phyloP scores from a whole-genome alignment of 2,329 filamentous ascomycete genomes.

The Cytospora chrysosperma region DNA sequence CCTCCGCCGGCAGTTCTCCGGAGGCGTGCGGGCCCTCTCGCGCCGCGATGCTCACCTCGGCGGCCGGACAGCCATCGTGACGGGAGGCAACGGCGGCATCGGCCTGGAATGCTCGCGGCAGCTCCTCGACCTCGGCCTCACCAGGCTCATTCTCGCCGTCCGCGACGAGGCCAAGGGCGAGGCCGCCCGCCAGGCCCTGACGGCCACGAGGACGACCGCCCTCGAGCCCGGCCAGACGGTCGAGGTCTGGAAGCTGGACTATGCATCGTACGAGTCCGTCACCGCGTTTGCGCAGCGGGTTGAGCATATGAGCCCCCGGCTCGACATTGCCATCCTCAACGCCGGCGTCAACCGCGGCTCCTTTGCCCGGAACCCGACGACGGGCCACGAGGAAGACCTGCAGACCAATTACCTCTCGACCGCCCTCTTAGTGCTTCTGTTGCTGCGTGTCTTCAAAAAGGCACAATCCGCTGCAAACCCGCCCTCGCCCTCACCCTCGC shows the following conservation, averaged over 20 bases:
- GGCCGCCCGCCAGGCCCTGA: conserved; percentile 23
- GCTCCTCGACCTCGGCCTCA: conserved; percentile 34
- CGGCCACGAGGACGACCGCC: conserved; percentile 24
- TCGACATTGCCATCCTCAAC: conserved; percentile 3
- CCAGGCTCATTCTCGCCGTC: conserved; percentile 38
- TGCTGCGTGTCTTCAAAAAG: not conserved
- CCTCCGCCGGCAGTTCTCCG: not conserved
- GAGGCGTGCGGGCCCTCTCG: not conserved
- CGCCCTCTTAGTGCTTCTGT: conserved; percentile 3
- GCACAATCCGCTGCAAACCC: not conserved
- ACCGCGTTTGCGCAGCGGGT: not conserved
- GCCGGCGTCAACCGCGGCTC: not conserved
- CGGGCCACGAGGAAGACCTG: conserved; percentile 6
- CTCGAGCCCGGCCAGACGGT: conserved; percentile 29
- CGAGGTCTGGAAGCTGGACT: conserved; percentile 41
- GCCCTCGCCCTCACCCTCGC: not conserved
- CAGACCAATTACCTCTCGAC: conserved; percentile 13
- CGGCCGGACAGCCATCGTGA: conserved; percentile 38
- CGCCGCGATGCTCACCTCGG: conserved; percentile 10
- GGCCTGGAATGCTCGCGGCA: conserved; percentile 38
- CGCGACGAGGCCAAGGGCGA: conserved; percentile 31
- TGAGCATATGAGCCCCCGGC: not conserved
- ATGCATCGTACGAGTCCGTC: conserved; percentile 36
- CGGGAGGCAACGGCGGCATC: conserved; percentile 40
- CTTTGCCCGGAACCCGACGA: not conserved